Percentiles rank a stretch among this genome's conserved stretches.
These are phyloP conservation scores for Diaporthe sp. DNA, from an alignment of 2,329 filamentous ascomycete genomes.

Conservation along the genomic window DNA sequence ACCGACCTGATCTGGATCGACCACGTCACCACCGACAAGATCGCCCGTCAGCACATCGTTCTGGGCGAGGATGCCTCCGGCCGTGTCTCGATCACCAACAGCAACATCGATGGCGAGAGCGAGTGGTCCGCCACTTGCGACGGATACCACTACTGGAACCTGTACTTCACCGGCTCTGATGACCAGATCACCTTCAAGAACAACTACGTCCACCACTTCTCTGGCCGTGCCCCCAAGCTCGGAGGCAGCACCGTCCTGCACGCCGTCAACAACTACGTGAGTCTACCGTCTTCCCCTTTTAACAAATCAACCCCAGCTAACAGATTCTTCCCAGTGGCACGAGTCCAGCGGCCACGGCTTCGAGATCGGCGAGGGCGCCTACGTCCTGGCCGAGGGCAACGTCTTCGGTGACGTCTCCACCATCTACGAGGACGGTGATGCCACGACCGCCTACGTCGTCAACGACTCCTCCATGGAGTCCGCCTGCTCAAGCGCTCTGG, in stretches of 20 bases:
- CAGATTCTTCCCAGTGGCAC: conserved; percentile 53
- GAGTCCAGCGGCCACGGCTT: conserved; percentile 68
- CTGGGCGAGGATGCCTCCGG: conserved; percentile 65
- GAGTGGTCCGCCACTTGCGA: conserved; percentile 70
- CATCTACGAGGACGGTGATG: conserved; percentile 50
- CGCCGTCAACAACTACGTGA: conserved; percentile 70
- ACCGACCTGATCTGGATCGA: conserved; percentile 64
- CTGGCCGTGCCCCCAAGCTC: conserved; percentile 69
- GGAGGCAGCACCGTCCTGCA: conserved; percentile 65
- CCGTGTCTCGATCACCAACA: conserved; percentile 71
- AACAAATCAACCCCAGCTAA: neutral
- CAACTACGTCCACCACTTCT: conserved; percentile 72
- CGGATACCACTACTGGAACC: conserved; percentile 70
- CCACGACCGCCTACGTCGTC: conserved; percentile 41
- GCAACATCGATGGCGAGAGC: conserved; percentile 67
- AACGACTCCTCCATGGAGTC: conserved; percentile 48
- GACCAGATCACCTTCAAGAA: conserved; percentile 70
- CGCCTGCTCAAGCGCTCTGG: conserved; percentile 58
- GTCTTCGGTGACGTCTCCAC: conserved; percentile 66
- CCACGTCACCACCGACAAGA: conserved; percentile 67
- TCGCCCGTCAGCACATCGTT: conserved; percentile 72
- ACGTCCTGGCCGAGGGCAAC: conserved; percentile 69
- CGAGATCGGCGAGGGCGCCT: conserved; percentile 58
- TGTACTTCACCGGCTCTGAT: conserved; percentile 67
- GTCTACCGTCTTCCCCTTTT: neutral